These are phyloP conservation scores for Pichia sp. DNA, from an alignment of 1,139 yeast genomes.

Conservation along the genomic window DNA sequence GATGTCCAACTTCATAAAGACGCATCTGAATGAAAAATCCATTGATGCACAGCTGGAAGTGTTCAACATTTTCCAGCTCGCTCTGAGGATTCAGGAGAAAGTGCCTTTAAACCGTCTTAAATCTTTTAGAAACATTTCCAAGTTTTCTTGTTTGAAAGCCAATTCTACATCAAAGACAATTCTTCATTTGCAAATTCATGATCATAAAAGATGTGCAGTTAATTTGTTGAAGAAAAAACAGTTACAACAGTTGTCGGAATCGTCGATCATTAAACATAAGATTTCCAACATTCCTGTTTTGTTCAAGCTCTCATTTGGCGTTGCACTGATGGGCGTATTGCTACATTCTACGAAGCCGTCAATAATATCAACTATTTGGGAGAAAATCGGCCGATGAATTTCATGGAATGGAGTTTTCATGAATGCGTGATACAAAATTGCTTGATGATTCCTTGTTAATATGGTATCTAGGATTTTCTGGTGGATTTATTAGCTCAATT, in stretches of 20 bases:
- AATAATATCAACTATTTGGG: no score
- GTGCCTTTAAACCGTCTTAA: constrained; percentile 23
- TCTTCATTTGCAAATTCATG: constrained; percentile 13
- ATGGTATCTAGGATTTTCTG: no score
- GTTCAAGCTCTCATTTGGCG: constrained; percentile 18
- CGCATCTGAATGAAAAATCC: constrained; percentile 20
- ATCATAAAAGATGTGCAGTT: constrained; percentile 1
- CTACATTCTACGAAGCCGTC: not conserved
- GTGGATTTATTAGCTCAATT: no score
- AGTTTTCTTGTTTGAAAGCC: constrained; percentile 19
- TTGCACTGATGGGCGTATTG: constrained; percentile 19
- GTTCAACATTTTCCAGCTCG: constrained; percentile 30
- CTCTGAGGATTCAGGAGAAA: constrained; percentile 27
- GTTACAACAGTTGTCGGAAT: not conserved
- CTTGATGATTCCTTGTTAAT: no score
- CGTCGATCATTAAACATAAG: not conserved
- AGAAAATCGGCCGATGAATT: no score
- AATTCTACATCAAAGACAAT: constrained; percentile 8
- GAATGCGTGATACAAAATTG: no score
- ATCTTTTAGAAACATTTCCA: constrained; percentile 18
- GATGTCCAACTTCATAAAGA: constrained; percentile 19
- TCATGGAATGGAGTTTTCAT: no score
- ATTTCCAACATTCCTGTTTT: constrained; percentile 8
- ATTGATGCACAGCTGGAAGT: constrained; percentile 28
- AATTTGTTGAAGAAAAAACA: not conserved